Percentiles rank a stretch among this genome's conserved stretches.
Conservation (phyloP, 805 yeast species). For the Yueomyces sp. region DNA sequence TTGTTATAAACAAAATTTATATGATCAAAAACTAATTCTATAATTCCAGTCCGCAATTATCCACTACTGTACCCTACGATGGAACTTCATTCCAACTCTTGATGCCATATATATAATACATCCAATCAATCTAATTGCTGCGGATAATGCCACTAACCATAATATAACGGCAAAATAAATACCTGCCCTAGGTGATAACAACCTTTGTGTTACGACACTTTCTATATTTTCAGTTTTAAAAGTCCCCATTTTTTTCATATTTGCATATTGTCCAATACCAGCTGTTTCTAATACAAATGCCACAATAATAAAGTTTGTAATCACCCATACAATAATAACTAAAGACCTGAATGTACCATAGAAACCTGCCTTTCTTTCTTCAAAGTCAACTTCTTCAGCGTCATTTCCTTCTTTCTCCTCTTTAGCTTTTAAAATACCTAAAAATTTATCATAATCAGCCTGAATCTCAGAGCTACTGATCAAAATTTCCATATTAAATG, state of each 20-base stretch:
- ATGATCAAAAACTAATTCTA: too few relatives aligned
- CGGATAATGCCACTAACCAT: slow-evolving; percentile 89
- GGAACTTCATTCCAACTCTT: slow-evolving; percentile 18
- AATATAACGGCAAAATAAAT: slow-evolving; percentile 71
- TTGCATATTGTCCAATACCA: slow-evolving; percentile 41
- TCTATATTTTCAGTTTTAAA: slow-evolving; percentile 7
- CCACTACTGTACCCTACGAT: not conserved
- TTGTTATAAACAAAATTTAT: too few relatives aligned
- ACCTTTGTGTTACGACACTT: slow-evolving; percentile 1
- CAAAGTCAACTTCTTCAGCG: slow-evolving; percentile 23
- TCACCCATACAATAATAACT: slow-evolving; percentile 82
- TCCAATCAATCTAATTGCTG: slow-evolving; percentile 71
- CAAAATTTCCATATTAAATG: slow-evolving; percentile 59
- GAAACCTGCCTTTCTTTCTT: slow-evolving; percentile 59
- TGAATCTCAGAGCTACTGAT: slow-evolving; percentile 69
- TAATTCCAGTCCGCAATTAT: too few relatives aligned
- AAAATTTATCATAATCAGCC: slow-evolving; percentile 50
- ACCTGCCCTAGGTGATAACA: slow-evolving; percentile 33
- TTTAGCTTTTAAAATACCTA: slow-evolving; percentile 38
- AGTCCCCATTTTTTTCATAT: slow-evolving; percentile 9
- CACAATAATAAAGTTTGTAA: slow-evolving; percentile 69
- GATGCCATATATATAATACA: slow-evolving; percentile 43
- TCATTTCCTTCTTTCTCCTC: slow-evolving; percentile 19
- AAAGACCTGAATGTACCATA: slow-evolving; percentile 83
- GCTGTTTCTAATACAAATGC: slow-evolving; percentile 79